Evolutionary conservation across 1,139 yeast genomes (phyloP), one percentile per base, ranked within the genome.

Genomic region (Yamadazyma atlantica): DNA sequence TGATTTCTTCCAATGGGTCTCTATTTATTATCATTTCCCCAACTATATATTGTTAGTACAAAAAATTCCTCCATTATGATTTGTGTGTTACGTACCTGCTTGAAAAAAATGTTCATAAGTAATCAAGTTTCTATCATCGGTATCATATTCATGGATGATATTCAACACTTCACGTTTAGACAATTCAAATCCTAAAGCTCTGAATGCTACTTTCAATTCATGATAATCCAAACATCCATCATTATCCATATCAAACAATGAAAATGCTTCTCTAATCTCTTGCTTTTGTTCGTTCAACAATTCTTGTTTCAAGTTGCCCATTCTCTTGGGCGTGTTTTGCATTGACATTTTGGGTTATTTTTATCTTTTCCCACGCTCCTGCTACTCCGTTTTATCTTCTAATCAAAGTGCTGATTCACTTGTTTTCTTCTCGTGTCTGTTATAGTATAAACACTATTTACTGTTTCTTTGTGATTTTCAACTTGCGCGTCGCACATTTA

Each of bases 191-290:
- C 98, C 98, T 33, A 94, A 69, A 0, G 98, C 98, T 45, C 96
- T 66, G 68, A 92, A 81, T 0, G 98, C 97, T 13, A 90, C 87
- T 58, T 87, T 88, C 48, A 87, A 69, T 55, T 92, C 98, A 54
- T 92, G 98, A 57, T 85, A 92, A 55, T 92, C 97, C 44, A 94
- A 70, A 45, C 75, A 77, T 11, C 96, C 96, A 58, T 92, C 98
- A 41, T 81, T 82, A 58, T 92, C 88, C 82, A 88, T 84, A 55
- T 92, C 98, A 60, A 94, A 94, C 31, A 92, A 70, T 36, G 85
- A 79, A 58, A 94, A 94, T 48, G 97, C 98, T 57, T 92, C 97
- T 45, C 90, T 72, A 49, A 92, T 89, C 57, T 92, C 97, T 53
- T 85, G 94, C 49, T 84, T 83, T 58, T 92, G 97, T 53, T 90